phyloP scores from a whole-genome alignment of 768 basidiomycete genomes.

The Hemileccinum impolitum region DNA sequence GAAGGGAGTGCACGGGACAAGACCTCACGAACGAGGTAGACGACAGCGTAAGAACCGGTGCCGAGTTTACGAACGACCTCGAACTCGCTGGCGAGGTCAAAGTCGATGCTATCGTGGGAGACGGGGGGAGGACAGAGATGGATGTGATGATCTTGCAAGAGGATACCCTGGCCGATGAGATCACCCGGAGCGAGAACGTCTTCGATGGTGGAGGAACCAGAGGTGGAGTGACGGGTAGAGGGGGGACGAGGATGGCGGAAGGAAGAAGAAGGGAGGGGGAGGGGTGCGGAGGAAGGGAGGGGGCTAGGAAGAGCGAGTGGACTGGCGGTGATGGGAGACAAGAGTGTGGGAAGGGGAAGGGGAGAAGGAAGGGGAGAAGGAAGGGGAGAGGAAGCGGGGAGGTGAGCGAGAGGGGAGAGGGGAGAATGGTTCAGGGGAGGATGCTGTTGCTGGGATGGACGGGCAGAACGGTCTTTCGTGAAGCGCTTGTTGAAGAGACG shows the following conservation, averaged over 20 bases:
- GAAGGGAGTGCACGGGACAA: constrained; percentile 38
- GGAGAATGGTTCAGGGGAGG: constrained; percentile 16
- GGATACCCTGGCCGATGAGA: constrained; percentile 62
- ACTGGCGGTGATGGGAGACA: constrained; percentile 25
- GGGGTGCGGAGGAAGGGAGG: constrained; percentile 32
- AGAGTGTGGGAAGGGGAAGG: constrained; percentile 30
- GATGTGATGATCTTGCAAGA: constrained; percentile 64
- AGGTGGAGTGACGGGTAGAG: constrained; percentile 27
- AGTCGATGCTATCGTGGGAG: constrained; percentile 33
- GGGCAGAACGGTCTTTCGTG: constrained; percentile 28
- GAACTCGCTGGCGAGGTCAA: constrained; percentile 61
- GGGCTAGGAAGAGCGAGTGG: constrained; percentile 36
- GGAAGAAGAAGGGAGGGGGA: constrained; percentile 28
- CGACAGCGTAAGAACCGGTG: constrained; percentile 89
- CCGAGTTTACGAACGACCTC: constrained; percentile 85
- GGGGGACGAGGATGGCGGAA: constrained; percentile 29
- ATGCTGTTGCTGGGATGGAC: constrained; percentile 16
- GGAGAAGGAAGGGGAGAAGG: constrained; percentile 28
- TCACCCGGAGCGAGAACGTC: constrained; percentile 73
- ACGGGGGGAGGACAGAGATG: constrained; percentile 46
- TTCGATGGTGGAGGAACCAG: constrained; percentile 32
- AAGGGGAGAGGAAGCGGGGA: constrained; percentile 11
- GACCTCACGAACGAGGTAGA: constrained; percentile 85
- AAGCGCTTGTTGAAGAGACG: constrained; percentile 35
- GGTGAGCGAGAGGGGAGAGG: constrained; percentile 3